These are phyloP conservation scores for Ceratocystis diversiconidia DNA, from an alignment of 2,329 filamentous ascomycete genomes.

Conservation along the genomic window DNA sequence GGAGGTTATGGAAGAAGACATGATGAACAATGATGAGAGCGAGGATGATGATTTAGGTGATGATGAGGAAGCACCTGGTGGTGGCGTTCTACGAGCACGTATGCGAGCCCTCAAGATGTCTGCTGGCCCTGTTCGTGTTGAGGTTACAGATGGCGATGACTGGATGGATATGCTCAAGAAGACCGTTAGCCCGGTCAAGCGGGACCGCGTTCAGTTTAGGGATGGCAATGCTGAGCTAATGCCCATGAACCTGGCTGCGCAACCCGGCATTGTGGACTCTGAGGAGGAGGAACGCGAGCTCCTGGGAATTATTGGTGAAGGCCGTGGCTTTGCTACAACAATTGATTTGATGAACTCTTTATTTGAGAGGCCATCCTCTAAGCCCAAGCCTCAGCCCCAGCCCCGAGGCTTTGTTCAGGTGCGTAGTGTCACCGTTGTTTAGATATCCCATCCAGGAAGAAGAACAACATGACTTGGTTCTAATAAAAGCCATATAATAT, in stretches of 20 bases:
- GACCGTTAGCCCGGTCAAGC: conserved; percentile 86
- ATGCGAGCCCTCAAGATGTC: conserved; percentile 50
- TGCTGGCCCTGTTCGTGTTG: conserved; percentile 42
- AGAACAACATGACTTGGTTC: neutral
- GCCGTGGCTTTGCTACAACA: conserved; percentile 64
- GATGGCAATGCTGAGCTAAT: conserved; percentile 34
- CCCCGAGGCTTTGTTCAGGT: conserved; percentile 69
- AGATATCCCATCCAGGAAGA: neutral
- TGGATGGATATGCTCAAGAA: conserved; percentile 91
- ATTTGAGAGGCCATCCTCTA: conserved; percentile 59
- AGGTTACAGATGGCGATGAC: conserved; percentile 58
- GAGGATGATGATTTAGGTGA: conserved; percentile 18
- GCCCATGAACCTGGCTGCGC: conserved; percentile 11
- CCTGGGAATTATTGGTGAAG: conserved; percentile 28
- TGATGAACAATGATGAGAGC: neutral
- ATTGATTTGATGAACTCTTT: conserved; percentile 95
- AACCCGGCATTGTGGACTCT: conserved; percentile 18
- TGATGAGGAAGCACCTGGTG: conserved; percentile 31
- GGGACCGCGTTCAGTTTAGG: conserved; percentile 62
- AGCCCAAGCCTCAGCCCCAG: conserved; percentile 31
- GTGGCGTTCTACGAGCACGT: conserved; percentile 47
- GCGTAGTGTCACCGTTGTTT: conserved; percentile 41
- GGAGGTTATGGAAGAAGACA: conserved; percentile 13
- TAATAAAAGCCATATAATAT: conserved; percentile 8
- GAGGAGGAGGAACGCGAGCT: conserved; percentile 12